Evolutionary conservation across 306 rosid genomes (phyloP), one percentile per base, ranked within the genome.

Genomic region (Cucumis melo): DNA sequence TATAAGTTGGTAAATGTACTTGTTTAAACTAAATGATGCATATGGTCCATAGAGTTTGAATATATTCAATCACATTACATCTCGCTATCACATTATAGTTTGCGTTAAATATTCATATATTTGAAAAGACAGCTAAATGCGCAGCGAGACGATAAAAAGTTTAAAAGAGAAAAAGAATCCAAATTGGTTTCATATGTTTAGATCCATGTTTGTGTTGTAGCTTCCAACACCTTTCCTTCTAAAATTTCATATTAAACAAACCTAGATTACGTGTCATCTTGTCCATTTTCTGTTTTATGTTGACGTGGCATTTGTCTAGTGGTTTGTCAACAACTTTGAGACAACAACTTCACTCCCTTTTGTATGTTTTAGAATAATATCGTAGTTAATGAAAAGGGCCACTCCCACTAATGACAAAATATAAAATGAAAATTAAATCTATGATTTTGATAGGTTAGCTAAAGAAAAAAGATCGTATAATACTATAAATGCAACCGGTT

Each of bases 151-250:
- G 20, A 32, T 0, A 2, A 10, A 10, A 19, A 27, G 1, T 1
- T 1, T 27, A 27, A 27, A 27, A 27, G 29, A 39, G 6, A 41
- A 44, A 5, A 21, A 1, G n/a, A 11, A 41, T 12, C 17, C 5
- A 67, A 42, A 2, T 42, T 11, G 5, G 34, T 12, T 63, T 67
- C 5, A n/a, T n/a, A n/a, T 10, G 14, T 67, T 11, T 67, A 20
- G 56, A 42, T 44, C 34, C 5, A 42, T 15, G 76, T 50, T 41
- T 19, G 14, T 16, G 80, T 68, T 24, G 61, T 60, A 74, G 78
- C 77, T 81, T 78, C 62, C 27, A 50, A 29, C 48, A n/a, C 54
- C 71, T 80, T 38, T 84, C 83, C 44, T 74, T 61, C 58, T 73
- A 50, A 60, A 78, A 20, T 60, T 44, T 68, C 67, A 24, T 48